Conservation (phyloP, 2,329 filamentous ascomycete species). For the Sclerotinia glacialis region DNA sequence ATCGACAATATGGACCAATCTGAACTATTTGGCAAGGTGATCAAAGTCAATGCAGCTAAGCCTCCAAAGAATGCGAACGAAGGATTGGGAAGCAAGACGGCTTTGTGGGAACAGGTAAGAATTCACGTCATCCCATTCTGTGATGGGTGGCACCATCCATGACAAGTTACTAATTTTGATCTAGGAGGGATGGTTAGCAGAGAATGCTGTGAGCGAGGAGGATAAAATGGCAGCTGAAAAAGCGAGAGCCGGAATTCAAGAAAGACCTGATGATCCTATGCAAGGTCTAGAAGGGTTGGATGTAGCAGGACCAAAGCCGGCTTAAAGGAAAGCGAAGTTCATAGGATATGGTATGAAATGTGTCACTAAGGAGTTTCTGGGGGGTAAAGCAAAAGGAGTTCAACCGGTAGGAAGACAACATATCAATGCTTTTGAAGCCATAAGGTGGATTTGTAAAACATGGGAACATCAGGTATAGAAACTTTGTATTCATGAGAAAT, state of each 20-base stretch:
- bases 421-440: not conserved
- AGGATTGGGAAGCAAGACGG: conserved; percentile 87
- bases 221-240: conserved; percentile 62
- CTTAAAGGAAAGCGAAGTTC: conserved; percentile 45
- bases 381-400: conserved; percentile 24
- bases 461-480: conserved; percentile 10
- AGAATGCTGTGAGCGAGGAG: conserved; percentile 81
- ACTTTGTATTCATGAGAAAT: conserved; percentile 30
- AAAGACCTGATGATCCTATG: conserved; percentile 78
- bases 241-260: conserved; percentile 50
- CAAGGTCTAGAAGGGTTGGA: conserved; percentile 90
- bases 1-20: conserved; percentile 99
- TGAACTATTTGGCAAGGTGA: conserved; percentile 86
- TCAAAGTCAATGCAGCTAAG: conserved; percentile 91
- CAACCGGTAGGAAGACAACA: conserved; percentile 4
- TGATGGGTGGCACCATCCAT: not conserved
- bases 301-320: conserved; percentile 84
- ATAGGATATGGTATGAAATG: conserved; percentile 17
- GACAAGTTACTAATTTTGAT: conserved; percentile 25
- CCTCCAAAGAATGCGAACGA: conserved; percentile 85
- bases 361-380: conserved; percentile 30
- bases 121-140: not conserved
- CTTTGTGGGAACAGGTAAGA: conserved; percentile 92
- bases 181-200: conserved; percentile 89
- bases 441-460: conserved; percentile 1